Evolutionary conservation across 176 grass and related monocot species (phyloP).

Genomic region (Chrysopogon serrulatus): DNA sequence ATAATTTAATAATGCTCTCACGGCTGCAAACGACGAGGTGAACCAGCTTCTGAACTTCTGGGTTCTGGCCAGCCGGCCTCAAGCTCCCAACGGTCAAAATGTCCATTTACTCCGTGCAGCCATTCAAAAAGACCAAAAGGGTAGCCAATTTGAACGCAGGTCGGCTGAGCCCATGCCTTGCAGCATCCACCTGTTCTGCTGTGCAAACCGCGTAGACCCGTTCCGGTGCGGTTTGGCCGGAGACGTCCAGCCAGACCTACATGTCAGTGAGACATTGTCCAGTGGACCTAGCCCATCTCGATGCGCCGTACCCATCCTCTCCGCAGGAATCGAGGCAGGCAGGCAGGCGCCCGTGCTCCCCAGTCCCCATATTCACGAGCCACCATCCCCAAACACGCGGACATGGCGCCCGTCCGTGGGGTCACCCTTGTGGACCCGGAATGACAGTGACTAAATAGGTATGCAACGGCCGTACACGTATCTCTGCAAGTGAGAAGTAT

Average conservation of each 20-base stretch:
- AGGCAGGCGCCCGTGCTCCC: background rate
- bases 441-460: background rate
- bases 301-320: background rate
- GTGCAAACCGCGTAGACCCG: background rate
- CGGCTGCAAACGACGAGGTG: background rate
- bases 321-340: conserved; percentile 16
- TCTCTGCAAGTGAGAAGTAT: background rate
- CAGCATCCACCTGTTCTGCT: background rate
- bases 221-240: background rate
- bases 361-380: background rate
- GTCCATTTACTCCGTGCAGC: background rate
- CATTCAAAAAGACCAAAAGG: background rate
- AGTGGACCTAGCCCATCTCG: background rate
- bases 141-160: conserved; percentile 10
- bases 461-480: background rate
- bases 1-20: too few species aligned
- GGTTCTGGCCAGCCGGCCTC: background rate
- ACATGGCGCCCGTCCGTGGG: too few species aligned
- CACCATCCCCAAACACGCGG: background rate
- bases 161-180: background rate
- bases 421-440: rapidly evolving
- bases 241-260: rapidly evolving
- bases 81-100: conserved; percentile 29
- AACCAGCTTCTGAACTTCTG: background rate
- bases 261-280: rapidly evolving